phyloP scores from a whole-genome alignment of 2,329 filamentous ascomycete species.

The Diplocarpon rosae region DNA sequence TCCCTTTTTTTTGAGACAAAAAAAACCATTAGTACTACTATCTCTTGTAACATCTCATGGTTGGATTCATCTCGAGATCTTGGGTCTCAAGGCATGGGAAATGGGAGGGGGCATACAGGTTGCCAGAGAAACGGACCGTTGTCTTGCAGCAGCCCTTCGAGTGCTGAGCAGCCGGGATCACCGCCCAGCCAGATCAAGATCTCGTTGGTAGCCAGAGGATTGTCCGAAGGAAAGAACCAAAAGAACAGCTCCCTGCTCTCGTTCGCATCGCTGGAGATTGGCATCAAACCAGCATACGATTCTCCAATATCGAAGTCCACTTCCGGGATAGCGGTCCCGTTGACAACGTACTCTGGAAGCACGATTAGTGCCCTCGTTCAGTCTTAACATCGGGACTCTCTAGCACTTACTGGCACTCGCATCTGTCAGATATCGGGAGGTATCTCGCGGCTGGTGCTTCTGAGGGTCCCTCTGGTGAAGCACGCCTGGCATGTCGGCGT shows the following conservation, averaged over 20 bases:
- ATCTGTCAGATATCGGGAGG: no score
- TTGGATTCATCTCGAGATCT: no score
- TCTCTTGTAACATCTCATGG: no score
- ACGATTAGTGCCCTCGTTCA: not conserved
- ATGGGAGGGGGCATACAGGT: slow-evolving; percentile 23
- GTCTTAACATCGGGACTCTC: no score
- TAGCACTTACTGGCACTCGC: no score
- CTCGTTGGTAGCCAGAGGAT: slow-evolving; percentile 40
- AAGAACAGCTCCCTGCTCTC: slow-evolving; percentile 48
- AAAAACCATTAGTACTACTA: slow-evolving; percentile 11
- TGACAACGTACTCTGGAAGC: slow-evolving; percentile 46
- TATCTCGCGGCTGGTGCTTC: no score
- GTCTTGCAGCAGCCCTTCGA: slow-evolving; percentile 59
- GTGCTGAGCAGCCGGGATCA: slow-evolving; percentile 44
- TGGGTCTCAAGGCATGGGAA: no score
- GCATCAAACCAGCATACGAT: slow-evolving; percentile 51
- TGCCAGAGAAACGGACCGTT: slow-evolving; percentile 67
- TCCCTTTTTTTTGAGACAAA: slow-evolving; percentile 31
- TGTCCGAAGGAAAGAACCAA: slow-evolving; percentile 54
- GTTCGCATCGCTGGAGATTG: slow-evolving; percentile 39
- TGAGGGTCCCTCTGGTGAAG: no score
- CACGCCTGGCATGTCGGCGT: no score
- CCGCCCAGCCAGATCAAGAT: slow-evolving; percentile 45
- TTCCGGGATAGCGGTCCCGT: slow-evolving; percentile 54
- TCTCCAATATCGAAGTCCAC: slow-evolving; percentile 59